Conservation (phyloP, 352 stramenopile species). For the Phytophthora quininea region DNA sequence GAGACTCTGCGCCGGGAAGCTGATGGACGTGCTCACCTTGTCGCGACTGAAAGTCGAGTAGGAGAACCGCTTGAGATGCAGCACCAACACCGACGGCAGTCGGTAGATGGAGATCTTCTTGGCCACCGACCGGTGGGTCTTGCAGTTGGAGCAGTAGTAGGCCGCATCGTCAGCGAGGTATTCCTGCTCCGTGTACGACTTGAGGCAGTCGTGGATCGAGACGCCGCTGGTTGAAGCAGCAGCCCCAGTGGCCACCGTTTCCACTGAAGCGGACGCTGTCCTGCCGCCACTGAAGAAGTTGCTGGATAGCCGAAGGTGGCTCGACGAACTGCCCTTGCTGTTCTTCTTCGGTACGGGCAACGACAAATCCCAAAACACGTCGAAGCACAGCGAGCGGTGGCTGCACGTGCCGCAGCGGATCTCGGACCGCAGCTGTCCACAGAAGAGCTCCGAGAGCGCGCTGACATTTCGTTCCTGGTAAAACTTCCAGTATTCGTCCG, state of each 20-base stretch:
- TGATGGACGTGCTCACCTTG: slow-evolving; percentile 77
- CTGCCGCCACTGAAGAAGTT: slow-evolving; percentile 41
- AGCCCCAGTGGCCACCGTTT: slow-evolving; percentile 5
- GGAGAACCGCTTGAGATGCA: slow-evolving; percentile 92
- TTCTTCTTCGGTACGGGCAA: slow-evolving; percentile 70
- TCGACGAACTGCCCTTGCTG: slow-evolving; percentile 41
- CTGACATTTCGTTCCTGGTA: slow-evolving; percentile 74
- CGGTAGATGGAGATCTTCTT: slow-evolving; percentile 85
- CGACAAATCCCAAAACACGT: slow-evolving; percentile 88
- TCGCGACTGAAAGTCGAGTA: slow-evolving; percentile 79
- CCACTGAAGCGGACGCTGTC: slow-evolving; percentile 18
- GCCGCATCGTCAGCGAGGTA: slow-evolving; percentile 63
- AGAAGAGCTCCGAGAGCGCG: slow-evolving; percentile 81
- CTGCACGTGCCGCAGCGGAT: slow-evolving; percentile 78
- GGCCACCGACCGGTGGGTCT: slow-evolving; percentile 64
- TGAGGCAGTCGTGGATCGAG: slow-evolving; percentile 73
- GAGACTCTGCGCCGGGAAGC: slow-evolving; percentile 60
- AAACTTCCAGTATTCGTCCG: slow-evolving; percentile 89
- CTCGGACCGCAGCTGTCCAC: slow-evolving; percentile 78
- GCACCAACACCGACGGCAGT: slow-evolving; percentile 80
- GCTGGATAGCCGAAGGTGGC: slow-evolving; percentile 39
- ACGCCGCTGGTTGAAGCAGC: slow-evolving; percentile 15
- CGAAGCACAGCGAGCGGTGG: slow-evolving; percentile 79
- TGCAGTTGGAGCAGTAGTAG: slow-evolving; percentile 80
- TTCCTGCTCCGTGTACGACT: slow-evolving; percentile 77